These are phyloP conservation scores for Phytophthora colocasiae DNA, from an alignment of 352 stramenopile genomes.

Conservation along the genomic window DNA sequence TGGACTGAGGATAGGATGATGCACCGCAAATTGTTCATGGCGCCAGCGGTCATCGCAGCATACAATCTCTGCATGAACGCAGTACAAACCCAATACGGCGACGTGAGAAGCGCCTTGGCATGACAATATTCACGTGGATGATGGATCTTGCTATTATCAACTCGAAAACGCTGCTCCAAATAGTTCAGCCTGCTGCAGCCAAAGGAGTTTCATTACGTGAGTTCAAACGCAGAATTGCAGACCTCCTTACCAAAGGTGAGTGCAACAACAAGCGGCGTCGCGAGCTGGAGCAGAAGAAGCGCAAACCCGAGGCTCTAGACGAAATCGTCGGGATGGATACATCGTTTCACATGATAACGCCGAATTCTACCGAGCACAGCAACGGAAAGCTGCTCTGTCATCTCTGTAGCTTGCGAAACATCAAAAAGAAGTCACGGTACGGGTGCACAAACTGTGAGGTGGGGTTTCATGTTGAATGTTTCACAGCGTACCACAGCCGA, in stretches of 20 bases:
- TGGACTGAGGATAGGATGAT: slow-evolving; percentile 22
- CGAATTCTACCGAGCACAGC: slow-evolving; percentile 10
- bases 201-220: slow-evolving; percentile 6
- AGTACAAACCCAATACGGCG: slow-evolving; percentile 17
- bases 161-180: slow-evolving; percentile 4
- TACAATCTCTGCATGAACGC: slow-evolving; percentile 24
- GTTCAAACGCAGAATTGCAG: slow-evolving; percentile 2
- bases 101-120: slow-evolving; percentile 1
- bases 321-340: slow-evolving; percentile 9
- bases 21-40: slow-evolving; percentile 14
- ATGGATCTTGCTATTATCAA: slow-evolving; percentile 25
- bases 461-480: slow-evolving; percentile 22
- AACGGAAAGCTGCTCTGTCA: slow-evolving; percentile 16
- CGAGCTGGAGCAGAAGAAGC: not conserved
- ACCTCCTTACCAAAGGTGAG: slow-evolving; percentile 1
- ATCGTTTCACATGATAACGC: slow-evolving; percentile 12
- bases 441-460: slow-evolving; percentile 19
- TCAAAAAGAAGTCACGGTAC: slow-evolving; percentile 4
- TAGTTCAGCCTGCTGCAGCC: not conserved
- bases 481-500: slow-evolving; percentile 13
- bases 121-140: slow-evolving; percentile 21
- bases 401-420: slow-evolving; percentile 14
- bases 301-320: not conserved
- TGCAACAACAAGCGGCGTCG: not conserved
- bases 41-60: slow-evolving; percentile 2